Percentiles rank a stretch among this genome's conserved stretches.
Evolutionary conservation across 1,284 basidiomycete species (phyloP).

Genomic region (Puccinia hordei): DNA sequence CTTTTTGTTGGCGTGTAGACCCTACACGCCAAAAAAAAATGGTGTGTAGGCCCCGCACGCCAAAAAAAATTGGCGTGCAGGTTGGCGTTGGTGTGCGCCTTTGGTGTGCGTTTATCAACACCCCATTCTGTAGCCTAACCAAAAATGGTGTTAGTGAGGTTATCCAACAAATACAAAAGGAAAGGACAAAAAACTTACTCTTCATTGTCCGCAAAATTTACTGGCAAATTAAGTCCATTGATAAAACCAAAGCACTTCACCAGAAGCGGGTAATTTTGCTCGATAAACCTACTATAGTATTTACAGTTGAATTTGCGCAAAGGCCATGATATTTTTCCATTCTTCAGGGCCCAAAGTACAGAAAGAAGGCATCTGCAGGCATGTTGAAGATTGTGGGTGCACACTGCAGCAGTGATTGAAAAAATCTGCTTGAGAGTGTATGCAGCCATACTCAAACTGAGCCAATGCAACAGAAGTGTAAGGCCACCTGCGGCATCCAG

Average conservation of each 20-base stretch:
- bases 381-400: constrained; percentile 53
- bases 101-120: neutral
- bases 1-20: too few species aligned
- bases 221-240: too few species aligned
- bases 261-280: neutral
- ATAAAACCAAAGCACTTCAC: neutral
- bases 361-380: neutral
- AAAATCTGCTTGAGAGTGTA: constrained; percentile 61
- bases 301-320: neutral
- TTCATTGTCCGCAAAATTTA: neutral
- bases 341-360: neutral
- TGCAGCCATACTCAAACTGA: too few species aligned
- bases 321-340: neutral
- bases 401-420: constrained; percentile 57
- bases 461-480: too few species aligned
- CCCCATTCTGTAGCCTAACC: neutral
- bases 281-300: neutral
- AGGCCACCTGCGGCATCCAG: too few species aligned
- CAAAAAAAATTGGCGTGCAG: too few species aligned
- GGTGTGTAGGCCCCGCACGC: too few species aligned
- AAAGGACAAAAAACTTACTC: neutral
- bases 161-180: too few species aligned
- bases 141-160: too few species aligned
- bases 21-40: neutral
- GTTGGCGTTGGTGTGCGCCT: too few species aligned